Base-by-base conservation (phyloP, 1,284 basidiomycete genomes). In the Rhodotorula sp. region DNA sequence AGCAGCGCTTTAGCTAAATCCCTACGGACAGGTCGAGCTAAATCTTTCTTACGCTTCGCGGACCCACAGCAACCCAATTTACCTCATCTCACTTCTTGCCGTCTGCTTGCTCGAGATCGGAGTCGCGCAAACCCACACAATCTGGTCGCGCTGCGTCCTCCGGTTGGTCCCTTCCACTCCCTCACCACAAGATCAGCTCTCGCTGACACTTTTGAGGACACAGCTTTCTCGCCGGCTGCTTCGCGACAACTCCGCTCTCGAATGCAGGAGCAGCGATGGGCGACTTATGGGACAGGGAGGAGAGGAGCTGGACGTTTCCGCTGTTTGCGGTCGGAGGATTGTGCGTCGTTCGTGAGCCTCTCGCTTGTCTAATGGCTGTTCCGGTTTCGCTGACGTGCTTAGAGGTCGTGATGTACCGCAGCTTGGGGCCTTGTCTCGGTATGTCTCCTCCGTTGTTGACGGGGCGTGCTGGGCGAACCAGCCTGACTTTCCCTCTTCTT, bases 221-320 rank as follows among this genome's bases (percentile, higher is more conserved):
- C 48, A 60, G 59, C 26, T 61, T 70, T 56, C 61, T 70, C n/a
- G 62, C 69, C 34, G 69, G 69, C 2, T 55, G 51, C 13, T 46
- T 50, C 15, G 69, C 65, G 0, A 58, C 69, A 8, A 50, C 69
- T 18, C 69, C 69, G 6, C 58, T 70, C 4, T 44, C 57, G 6
- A 70, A 70, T 26, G 69, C 65, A 6, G 69, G 59, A 0, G 52
- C 61, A 2, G 44, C 53, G 10, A 31, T 70, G 8, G 61, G 65
- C 22, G 69, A 70, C 34, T 44, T 70, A 28, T 70, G 62, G 59
- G 11, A n/a, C 8, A 47, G 59, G 7, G 18, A 24, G 2, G 59
- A 68, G 40, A 52, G 67, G 7, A 51, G 28, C 2, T 54, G 46
- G 22, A 58, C 63, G 26, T 68, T 68, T 24, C 62, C 62, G 3